Base-by-base conservation (phyloP, 2,329 filamentous ascomycete genomes). In the Macrophomina pseudophaseolina region DNA sequence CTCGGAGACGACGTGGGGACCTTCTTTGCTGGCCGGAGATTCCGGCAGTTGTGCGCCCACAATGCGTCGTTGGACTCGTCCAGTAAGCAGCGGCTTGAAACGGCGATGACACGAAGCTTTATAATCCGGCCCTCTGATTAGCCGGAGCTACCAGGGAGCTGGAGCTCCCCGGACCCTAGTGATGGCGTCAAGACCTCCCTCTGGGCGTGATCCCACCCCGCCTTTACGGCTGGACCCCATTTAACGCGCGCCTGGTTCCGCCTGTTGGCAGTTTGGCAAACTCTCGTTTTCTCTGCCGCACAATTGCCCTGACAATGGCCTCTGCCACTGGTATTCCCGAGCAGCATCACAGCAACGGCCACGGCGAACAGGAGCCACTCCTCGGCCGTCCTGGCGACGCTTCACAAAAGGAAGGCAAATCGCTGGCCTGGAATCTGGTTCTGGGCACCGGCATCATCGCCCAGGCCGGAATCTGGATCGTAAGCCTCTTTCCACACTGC, bases 381-480 rank as follows among this genome's bases (percentile, higher is more conserved):
- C 82, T 94, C 38, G 91, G 90, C 64, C 82, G 84, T 59, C 84
- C 88, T 51, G 92, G 92, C 54, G 91, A 94, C 80, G 91, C 87
- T 9, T 86, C 87, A 58, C 92, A 96, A 81, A 81, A 81, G 67
- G 85, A 90, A 44, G 85, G 85, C 16, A 84, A 87, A 67, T 82
- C 87, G 30, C 83, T 96, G 64, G 81, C 87, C 68, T 83, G 84
- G 72, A 97, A 97, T 74, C 83, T 97, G 48, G 81, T 90, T 93
- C 93, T 94, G 82, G 93, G 93, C 69, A 97, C 93, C 16, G 94
- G 88, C 66, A 85, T 90, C 68, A 80, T 97, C 68, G 91, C 93
- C 48, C 93, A 97, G 80, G 85, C 87, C 51, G 94, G 93, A 66
- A 87, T 90, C 65, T 82, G 92, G 80, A 86, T 97, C 70, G 85